A percentile compares a stretch with the other conserved stretches of the same genome.
These are phyloP conservation scores for Rosellinia necatrix DNA, from an alignment of 2,329 filamentous ascomycete genomes.

Conservation along the genomic window DNA sequence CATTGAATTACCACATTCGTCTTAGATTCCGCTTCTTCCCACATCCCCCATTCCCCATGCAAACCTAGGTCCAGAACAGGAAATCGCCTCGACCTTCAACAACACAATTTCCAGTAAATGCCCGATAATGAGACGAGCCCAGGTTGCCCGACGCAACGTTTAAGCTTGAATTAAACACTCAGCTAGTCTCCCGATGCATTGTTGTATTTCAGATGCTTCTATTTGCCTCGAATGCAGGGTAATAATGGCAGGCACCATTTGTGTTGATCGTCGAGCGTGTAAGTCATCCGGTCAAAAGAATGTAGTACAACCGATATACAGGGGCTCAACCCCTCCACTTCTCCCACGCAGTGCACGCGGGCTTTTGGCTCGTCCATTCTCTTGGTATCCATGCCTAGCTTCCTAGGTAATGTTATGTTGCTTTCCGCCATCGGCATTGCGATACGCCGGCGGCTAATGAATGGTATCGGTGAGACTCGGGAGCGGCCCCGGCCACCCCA, in stretches of 20 bases:
- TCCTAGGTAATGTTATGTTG: neutral
- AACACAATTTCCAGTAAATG: slow-evolving; percentile 4
- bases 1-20: slow-evolving; percentile 27
- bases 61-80: slow-evolving; percentile 31
- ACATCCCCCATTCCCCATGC: slow-evolving; percentile 22
- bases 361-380: neutral
- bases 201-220: neutral
- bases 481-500: slow-evolving; percentile 16
- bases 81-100: slow-evolving; percentile 36
- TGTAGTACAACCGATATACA: neutral
- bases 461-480: slow-evolving; percentile 18
- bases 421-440: neutral
- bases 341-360: no score
- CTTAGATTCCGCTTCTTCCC: slow-evolving; percentile 28
- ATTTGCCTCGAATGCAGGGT: neutral
- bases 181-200: neutral
- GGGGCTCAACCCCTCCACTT: neutral
- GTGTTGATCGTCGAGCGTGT: slow-evolving; percentile 8
- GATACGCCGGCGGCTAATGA: slow-evolving; percentile 1
- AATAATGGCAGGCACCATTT: neutral
- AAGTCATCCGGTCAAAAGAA: slow-evolving; percentile 4
- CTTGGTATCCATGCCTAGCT: no score
- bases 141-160: slow-evolving; percentile 7
- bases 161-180: slow-evolving; percentile 6
- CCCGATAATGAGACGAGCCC: slow-evolving; percentile 19